Evolutionary conservation across 2,329 filamentous ascomycete genomes (phyloP), one percentile per base, ranked within the genome.

Genomic region (Coniochaeta ligniaria): DNA sequence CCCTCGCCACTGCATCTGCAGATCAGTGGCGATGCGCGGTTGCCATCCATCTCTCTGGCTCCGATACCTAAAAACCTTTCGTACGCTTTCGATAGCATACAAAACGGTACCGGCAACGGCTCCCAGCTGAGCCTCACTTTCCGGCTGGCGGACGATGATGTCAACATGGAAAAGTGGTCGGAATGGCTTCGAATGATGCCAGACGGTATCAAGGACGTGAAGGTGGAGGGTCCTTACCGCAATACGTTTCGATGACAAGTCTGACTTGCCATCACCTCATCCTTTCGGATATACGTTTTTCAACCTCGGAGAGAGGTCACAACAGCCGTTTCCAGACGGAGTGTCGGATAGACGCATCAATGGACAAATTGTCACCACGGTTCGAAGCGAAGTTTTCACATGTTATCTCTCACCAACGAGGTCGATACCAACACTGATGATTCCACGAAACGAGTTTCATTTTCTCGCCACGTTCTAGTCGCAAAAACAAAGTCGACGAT

Each of bases 121-220:
- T 74, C 78, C 2, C 78, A 81, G 60, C 63, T 85, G 38, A 79
- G 77, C 58, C 67, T 86, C 8, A 80, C 78, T 11, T 76, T 85
- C 60, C 75, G 78, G 28, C 69, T 85, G 47, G 75, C 75, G 2
- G 81, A 83, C 45, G 80, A 82, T 26, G 75, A 75, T 33, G 71
- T 83, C 62, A 78, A 82, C 62, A 68, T 80, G 59, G 81, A 85
- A 58, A 78, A 72, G 60, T 84, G 83, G 82, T 74, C 78, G 59
- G 82, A 85, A 66, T 85, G 83, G 82, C 70, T 86, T 63, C 78
- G 83, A 24, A 73, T 81, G 66, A 82, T 85, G 77, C 83, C 83
- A 2, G 81, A 83, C 60, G 79, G 81, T 8, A 77, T 85, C 64
- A 78, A 74, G 65, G 82, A 84, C 61, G 74, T 84, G 60, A 81